A percentile compares a stretch with the other conserved stretches of the same genome.
Evolutionary conservation across 495 filamentous ascomycete species (phyloP).

Genomic region (Penicillium argentinense): DNA sequence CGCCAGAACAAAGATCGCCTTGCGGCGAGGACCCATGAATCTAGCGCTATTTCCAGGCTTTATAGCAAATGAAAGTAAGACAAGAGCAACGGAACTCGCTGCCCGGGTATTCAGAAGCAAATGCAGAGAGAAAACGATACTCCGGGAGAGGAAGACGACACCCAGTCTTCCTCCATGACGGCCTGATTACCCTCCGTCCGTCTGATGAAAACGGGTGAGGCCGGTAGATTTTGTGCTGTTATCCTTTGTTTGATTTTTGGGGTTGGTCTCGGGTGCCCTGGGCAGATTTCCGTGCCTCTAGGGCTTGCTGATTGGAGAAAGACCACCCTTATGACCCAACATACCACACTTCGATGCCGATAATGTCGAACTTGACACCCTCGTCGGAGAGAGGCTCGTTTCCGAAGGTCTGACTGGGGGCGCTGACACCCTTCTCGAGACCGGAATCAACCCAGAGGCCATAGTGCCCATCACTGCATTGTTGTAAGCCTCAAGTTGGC

Average conservation of each 20-base stretch:
- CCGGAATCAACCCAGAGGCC: slow-evolving; percentile 90
- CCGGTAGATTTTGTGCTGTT: too few species aligned
- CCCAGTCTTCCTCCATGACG: slow-evolving; percentile 2
- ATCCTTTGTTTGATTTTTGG: background rate
- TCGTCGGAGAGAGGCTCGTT: slow-evolving; percentile 96
- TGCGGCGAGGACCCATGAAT: too few species aligned
- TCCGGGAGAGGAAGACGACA: background rate
- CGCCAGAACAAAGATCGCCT: too few species aligned
- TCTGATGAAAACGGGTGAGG: too few species aligned
- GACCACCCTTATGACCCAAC: slow-evolving; percentile 50
- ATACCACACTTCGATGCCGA: slow-evolving; percentile 93
- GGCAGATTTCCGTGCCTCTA: background rate
- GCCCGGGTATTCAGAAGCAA: slow-evolving; percentile 20
- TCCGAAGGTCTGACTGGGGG: slow-evolving; percentile 83
- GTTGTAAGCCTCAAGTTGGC: slow-evolving; percentile 9
- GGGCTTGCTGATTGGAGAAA: background rate
- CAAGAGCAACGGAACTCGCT: too few species aligned
- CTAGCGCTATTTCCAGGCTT: too few species aligned
- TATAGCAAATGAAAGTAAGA: too few species aligned
- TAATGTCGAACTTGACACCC: slow-evolving; percentile 86
- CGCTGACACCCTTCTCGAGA: slow-evolving; percentile 83
- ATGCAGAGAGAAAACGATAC: slow-evolving; percentile 8
- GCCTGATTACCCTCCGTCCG: too few species aligned
- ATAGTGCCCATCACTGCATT: slow-evolving; percentile 74
- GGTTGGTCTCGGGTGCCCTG: background rate